Evolutionary conservation across 305 asterid genomes (phyloP), one percentile per base, ranked within the genome.

Genomic region (Lippia alba): DNA sequence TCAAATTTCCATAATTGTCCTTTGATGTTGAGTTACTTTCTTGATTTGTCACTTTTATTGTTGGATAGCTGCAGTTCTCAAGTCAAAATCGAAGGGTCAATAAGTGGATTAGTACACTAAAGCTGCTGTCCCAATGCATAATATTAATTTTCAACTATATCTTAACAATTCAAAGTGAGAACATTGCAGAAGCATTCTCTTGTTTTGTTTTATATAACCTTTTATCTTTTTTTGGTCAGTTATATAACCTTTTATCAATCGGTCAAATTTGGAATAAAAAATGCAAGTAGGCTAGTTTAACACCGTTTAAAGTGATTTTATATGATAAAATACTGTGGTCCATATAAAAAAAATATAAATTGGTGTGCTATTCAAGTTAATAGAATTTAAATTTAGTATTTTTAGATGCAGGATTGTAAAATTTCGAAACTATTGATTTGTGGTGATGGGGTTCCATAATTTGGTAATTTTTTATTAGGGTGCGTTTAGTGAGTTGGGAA

Each of bases 41-140:
- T 30, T 19, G 56, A 56, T 36, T 36, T 49, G 30, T 24, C 30
- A 15, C 46, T 77, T 62, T 46, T 49, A 24, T 41, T 64, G 74
- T 71, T 56, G 15, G 61, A 17, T 73, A 56, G 18, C 41, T 34
- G 70, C 61, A 51, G 61, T 24, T 70, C 62, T 60, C 46, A 41
- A 50, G 80, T 79, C 83, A 33, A 59, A 63, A 68, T 72, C 78
- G 48, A 58, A 17, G 53, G 59, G 45, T 65, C 68, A 59, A 30
- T 39, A 4, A 19, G 33, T 36, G 17, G 46, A 70, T 64, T 65
- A 67, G 76, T 64, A 58, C 39, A 63, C 46, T 62, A 61, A 67
- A 67, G 71, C 56, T 67, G 30, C 30, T 24, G 30, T 3, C 30
- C 40, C 0, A n/a, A 6, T 57, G 5, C 5, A 2, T 12, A 50